Evolutionary conservation across 352 stramenopile species (phyloP), one percentile per base, ranked within the genome.

Genomic region (Phytophthora citricola): DNA sequence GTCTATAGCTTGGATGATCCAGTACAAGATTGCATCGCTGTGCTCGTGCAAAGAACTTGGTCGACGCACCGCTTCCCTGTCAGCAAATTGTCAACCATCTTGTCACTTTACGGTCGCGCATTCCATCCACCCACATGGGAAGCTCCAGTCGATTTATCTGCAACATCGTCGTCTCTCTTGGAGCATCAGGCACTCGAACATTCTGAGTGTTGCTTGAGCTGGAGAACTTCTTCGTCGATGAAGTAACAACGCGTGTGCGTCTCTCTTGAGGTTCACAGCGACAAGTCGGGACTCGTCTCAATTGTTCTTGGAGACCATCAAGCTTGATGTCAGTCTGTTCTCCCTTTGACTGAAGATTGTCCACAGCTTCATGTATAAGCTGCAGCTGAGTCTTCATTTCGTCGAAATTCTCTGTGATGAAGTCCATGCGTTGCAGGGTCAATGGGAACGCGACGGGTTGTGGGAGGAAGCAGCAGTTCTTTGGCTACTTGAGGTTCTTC

Each of bases 381-480:
- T 76, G 68, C 38, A 76, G 8, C 20, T 72, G 63, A 15, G 68
- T 69, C 43, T 65, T 72, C 10, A 72, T 32, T 9, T 69, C 63
- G 3, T 41, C 53, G 14, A 76, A 65, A 2, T 26, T 43, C 8
- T 72, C 40, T 2, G 34, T 47, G 10, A 69, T 66, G 8, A 55
- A 59, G 22, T 51, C 41, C 44, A 65, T 50, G 41, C 61, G 46
- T 29, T 68, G 56, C 22, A 32, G 43, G 5, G 4, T 41, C 39
- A 62, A 6, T n/a, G 52, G 32, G 26, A 43, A 38, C 5, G 40
- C 20, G 10, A 36, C 34, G 3, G 45, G 49, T 15, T 54, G 57
- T 10, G 22, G 32, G 31, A 62, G 31, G 39, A 17, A 65, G 45
- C 41, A 65, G 31, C 32, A 58, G 15, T 24, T 52, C 46, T 46